Evolutionary conservation across 257 asterid genomes (phyloP), one percentile per base, ranked within the genome.

Genomic region (Lycium ferocissimum): DNA sequence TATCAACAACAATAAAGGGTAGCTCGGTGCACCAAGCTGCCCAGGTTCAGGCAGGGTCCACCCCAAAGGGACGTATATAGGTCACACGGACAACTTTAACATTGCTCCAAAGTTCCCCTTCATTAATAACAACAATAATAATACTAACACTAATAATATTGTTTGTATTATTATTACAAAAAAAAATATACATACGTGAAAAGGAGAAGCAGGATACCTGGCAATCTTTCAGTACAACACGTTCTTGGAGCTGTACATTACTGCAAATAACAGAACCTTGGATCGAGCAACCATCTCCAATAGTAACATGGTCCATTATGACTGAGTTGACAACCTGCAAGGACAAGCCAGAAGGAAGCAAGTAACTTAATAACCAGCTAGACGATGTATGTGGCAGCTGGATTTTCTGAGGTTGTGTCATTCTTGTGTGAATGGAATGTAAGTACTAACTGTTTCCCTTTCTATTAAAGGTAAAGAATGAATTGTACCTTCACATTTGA

Each of bases 201-300:
- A 58, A 70, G 49, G 43, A 63, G 7, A 47, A 53, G 76, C 85
- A 26, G 6, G 53, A 54, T 89, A 93, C 99, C 97, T 95, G 99
- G 86, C 98, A 97, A 89, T 97, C 99, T 91, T 89, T 97, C 88
- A 97, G 84, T 49, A 91, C 90, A 4, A 92, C 98, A 17, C 98
- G 99, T 84, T 97, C 99, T 88, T 93, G 99, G 87, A 97, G 92
- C 92, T 93, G 98, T 18, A 92, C 98, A 20, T 97, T 94, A 85
- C 97, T 94, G 91, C 99, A 97, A 56, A 97, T 81, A 71, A 95
- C 89, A 22, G 98, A 92, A 85, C 99, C 98, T 92, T 97, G 99
- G 81, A 97, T 92, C 10, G 98, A 92, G 85, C 98, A 95, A 79
- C 99, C 99, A 86, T 95, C 99, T 40, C 94, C 98, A 73, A 97